Evolutionary conservation across 2,329 filamentous ascomycete species (phyloP).

Genomic region (Neophaeococcomyces mojaviensis): DNA sequence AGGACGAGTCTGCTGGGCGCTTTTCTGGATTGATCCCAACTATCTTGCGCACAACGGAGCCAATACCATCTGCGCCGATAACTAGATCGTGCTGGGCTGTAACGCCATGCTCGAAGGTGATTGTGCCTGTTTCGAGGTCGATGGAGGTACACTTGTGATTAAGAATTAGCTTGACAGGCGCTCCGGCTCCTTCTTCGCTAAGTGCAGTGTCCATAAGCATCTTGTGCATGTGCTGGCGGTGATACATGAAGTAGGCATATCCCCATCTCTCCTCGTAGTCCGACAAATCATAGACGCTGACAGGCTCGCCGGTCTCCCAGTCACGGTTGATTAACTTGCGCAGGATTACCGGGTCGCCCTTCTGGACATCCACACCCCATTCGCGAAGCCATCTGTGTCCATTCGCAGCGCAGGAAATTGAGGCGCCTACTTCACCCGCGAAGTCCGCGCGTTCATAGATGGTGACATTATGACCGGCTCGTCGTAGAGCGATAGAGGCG

Average conservation of each 20-base stretch:
- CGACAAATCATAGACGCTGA: conserved; percentile 55
- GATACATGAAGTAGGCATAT: conserved; percentile 62
- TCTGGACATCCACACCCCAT: conserved; percentile 58
- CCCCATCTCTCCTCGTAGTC: conserved; percentile 62
- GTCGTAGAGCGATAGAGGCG: conserved; percentile 44
- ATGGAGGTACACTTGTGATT: conserved; percentile 52
- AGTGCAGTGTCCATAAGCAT: conserved; percentile 58
- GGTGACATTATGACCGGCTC: conserved; percentile 49
- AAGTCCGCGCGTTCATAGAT: conserved; percentile 62
- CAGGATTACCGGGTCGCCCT: conserved; percentile 59
- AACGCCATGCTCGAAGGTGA: conserved; percentile 49
- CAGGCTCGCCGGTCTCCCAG: conserved; percentile 61
- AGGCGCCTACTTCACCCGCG: conserved; percentile 60
- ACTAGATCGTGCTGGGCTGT: conserved; percentile 51
- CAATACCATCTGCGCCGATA: conserved; percentile 60
- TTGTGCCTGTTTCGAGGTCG: conserved; percentile 42
- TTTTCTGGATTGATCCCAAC: conserved; percentile 57
- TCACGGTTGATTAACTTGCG: conserved; percentile 61
- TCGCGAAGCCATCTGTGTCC: conserved; percentile 63
- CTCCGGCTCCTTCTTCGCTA: conserved; percentile 46
- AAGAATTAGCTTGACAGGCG: conserved; percentile 46
- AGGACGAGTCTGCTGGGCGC: conserved; percentile 53
- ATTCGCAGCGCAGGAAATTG: conserved; percentile 61
- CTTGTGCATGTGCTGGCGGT: conserved; percentile 60
- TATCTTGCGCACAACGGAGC: conserved; percentile 54